Percentiles rank a stretch among this genome's conserved stretches.
Evolutionary conservation across 495 filamentous ascomycete species (phyloP).

Genomic region (Xylona heveae): DNA sequence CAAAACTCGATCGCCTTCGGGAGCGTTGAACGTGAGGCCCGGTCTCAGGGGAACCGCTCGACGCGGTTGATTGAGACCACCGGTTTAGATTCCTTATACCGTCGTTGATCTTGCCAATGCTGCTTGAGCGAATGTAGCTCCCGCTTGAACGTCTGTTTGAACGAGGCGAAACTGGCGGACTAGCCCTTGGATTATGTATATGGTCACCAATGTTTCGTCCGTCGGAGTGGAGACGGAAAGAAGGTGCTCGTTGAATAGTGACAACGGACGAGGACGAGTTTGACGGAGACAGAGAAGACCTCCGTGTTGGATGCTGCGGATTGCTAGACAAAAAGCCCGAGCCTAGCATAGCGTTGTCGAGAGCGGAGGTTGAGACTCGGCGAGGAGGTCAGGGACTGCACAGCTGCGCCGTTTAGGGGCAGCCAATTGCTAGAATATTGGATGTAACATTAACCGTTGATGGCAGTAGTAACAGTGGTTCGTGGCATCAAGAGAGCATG

Average conservation of each 20-base stretch:
- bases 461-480: too few species aligned
- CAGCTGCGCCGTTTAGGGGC: too few species aligned
- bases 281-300: constrained; percentile 10
- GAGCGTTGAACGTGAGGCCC: constrained; percentile 26
- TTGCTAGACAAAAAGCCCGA: too few species aligned
- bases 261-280: constrained; percentile 11
- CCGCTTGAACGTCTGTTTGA: constrained; percentile 9
- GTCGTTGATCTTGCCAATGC: constrained; percentile 30
- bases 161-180: constrained; percentile 9
- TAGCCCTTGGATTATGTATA: too few species aligned
- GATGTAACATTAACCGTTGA: too few species aligned
- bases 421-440: too few species aligned
- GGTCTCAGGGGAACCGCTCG: constrained; percentile 35
- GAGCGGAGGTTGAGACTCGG: too few species aligned
- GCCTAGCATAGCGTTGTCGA: too few species aligned
- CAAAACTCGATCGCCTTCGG: constrained; percentile 30
- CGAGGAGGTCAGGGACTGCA: too few species aligned
- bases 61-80: constrained; percentile 61
- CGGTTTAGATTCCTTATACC: constrained; percentile 55
- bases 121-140: constrained; percentile 12
- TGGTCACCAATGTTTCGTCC: constrained; percentile 6
- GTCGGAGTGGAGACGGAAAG: constrained; percentile 7
- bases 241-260: constrained; percentile 10
- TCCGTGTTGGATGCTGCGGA: constrained; percentile 7
- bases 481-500: too few species aligned